Evolutionary conservation across 2,329 filamentous ascomycete species (phyloP).

Genomic region (Colletotrichum acutatum): DNA sequence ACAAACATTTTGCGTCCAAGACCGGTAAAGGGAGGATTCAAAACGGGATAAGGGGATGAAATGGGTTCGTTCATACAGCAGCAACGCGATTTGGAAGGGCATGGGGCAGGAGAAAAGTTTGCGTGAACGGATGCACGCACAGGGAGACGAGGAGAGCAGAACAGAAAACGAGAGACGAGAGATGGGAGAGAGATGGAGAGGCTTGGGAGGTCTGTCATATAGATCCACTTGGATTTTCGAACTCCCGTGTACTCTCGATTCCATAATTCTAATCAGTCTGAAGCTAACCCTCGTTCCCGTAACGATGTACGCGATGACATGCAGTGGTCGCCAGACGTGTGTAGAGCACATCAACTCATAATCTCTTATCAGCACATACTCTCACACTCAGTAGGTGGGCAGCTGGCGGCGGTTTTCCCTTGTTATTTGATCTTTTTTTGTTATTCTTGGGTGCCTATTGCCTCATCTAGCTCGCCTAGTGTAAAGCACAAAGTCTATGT

Average conservation of each 20-base stretch:
- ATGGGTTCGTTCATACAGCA: not conserved
- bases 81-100: not conserved
- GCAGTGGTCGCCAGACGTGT: no score
- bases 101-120: slow-evolving; percentile 11
- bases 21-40: slow-evolving; percentile 3
- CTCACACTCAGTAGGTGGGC: no score
- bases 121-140: not conserved
- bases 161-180: not conserved
- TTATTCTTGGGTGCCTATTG: slow-evolving; percentile 15
- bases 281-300: not conserved
- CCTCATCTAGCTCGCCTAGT: slow-evolving; percentile 5
- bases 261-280: slow-evolving; percentile 31
- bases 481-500: slow-evolving; percentile 16
- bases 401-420: slow-evolving; percentile 14
- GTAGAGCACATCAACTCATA: no score
- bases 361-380: no score
- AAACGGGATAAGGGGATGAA: not conserved
- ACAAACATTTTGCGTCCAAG: slow-evolving; percentile 17
- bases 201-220: slow-evolving; percentile 18
- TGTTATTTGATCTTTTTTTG: slow-evolving; percentile 22
- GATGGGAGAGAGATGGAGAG: not conserved
- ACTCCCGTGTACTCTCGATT: slow-evolving; percentile 16
- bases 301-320: no score
- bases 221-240: slow-evolving; percentile 27
- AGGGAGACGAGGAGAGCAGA: not conserved